Evolutionary conservation across 306 rosid genomes (phyloP), one percentile per base, ranked within the genome.

Genomic region (Arachis hypogaea): DNA sequence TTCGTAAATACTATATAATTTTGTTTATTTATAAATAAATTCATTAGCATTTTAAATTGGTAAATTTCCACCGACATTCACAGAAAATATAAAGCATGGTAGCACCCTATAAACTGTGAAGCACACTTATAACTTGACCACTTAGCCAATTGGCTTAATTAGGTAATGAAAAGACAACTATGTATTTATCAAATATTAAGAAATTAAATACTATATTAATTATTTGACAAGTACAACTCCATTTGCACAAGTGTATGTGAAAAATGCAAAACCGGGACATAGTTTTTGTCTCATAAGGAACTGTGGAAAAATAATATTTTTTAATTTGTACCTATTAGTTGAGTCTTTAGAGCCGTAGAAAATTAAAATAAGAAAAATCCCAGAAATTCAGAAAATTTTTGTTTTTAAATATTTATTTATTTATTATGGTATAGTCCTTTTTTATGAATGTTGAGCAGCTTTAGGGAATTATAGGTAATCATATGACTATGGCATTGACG

Each of bases 211-310:
- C 57, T 2, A 28, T 14, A 28, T 41, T 5, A 12, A 46, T 30
- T 66, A 33, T 67, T 36, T 58, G 67, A 76, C 42, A 22, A 50
- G 52, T 50, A 59, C 69, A 61, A 43, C 1, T 9, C 62, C 54
- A 68, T 71, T 61, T 62, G 59, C 65, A 69, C 40, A 9, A 12
- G 64, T 60, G 6, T 16, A 16, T 16, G 16, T 4, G 8, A 5
- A 42, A 41, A 5, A 43, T 43, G 42, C 51, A 69, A 62, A 61
- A 69, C 71, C 66, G 52, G 71, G 33, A 69, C 59, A 52, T 14
- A 52, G 71, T 12, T 69, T 63, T 69, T 61, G 58, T 33, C 38
- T 33, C 62, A 0, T 11, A 49, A 61, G 10, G 16, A 45, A 30
- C 22, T 36, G 64, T 22, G 2, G 38, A 33, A 33, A 33, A 33